Base-by-base conservation (phyloP, 257 asterid species). In the Salvia splendens region DNA sequence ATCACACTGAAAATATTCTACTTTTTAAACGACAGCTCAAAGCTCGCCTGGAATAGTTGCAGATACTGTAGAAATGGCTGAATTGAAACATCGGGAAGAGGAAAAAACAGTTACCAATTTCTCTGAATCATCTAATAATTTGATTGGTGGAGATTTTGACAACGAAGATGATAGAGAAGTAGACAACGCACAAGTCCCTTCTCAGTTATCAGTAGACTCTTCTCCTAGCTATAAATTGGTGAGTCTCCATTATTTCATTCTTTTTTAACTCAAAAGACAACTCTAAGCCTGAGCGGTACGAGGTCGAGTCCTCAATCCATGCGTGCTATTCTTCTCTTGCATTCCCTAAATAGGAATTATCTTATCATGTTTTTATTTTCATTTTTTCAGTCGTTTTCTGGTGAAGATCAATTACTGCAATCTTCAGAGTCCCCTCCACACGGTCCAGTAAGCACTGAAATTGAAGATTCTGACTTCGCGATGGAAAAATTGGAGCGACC, bases 401-500 rank as follows among this genome's bases (percentile, higher is more conserved):
- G 58, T 73, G 84, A 85, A 47, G 83, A 75, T 64, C 77, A 79
- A 66, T n/a, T 54, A 12, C 60, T 61, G 62, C 75, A 82, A 59
- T 74, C 90, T 57, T 81, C 84, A 41, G 64, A 61, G 55, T 81
- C 89, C 35, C 83, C 84, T 7, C 54, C 89, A 54, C 69, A 45
- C 52, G 61, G 78, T 75, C 76, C 77, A 11, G 78, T 53, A 43
- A 53, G 80, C 46, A 33, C 20, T 42, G 81, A 86, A 82, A 65
- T 68, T 64, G 84, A 81, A 79, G 84, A 79, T 73, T 72, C 84
- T 28, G 85, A 80, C 43, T 58, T 68, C 45, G 65, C 65, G 3
- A 66, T 60, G 38, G 85, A 83, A 59, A 86, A 83, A 82, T 73
- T 78, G 64, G 96, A 76, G 68, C 85, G 84, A 30, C 95, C 95